Conservation (phyloP, 768 basidiomycete species). For the Candolleomyces aberdarensis region DNA sequence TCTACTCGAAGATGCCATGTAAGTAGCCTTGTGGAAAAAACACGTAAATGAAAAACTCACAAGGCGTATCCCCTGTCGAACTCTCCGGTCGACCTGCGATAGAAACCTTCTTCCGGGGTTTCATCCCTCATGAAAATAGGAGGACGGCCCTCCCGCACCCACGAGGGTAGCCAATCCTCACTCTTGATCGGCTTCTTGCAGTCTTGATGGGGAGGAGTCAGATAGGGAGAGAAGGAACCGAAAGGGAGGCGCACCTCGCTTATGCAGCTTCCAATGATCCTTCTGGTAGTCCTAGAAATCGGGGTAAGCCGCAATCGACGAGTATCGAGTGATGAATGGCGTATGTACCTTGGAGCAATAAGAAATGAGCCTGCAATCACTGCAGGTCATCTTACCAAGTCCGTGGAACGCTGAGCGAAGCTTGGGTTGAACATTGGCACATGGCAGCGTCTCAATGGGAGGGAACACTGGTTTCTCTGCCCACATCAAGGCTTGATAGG, state of each 20-base stretch:
- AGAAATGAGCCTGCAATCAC: conserved; percentile 29
- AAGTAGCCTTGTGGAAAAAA: neutral
- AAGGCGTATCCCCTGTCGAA: neutral
- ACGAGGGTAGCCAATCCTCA: neutral
- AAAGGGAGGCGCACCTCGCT: neutral
- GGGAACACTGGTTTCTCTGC: conserved; percentile 6
- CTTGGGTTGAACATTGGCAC: conserved; percentile 27
- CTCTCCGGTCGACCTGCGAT: too few relatives aligned
- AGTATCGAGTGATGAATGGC: neutral
- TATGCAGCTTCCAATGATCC: conserved; percentile 1
- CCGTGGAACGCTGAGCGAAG: conserved; percentile 20
- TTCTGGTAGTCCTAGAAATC: conserved; percentile 1
- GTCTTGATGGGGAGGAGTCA: neutral
- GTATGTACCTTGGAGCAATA: conserved; percentile 38
- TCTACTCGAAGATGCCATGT: neutral
- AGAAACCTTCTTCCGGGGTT: neutral
- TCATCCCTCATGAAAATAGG: neutral
- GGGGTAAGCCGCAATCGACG: too few relatives aligned
- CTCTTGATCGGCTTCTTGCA: neutral
- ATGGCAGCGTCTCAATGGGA: conserved; percentile 23
- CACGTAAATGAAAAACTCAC: neutral
- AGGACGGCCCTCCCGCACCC: neutral
- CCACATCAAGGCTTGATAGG: neutral
- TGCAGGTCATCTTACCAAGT: conserved; percentile 22
- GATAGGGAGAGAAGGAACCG: neutral